A percentile compares a stretch with the other conserved stretches of the same genome.
phyloP scores from a whole-genome alignment of 2,329 filamentous ascomycete genomes.

The Fusarium cyanostomum region DNA sequence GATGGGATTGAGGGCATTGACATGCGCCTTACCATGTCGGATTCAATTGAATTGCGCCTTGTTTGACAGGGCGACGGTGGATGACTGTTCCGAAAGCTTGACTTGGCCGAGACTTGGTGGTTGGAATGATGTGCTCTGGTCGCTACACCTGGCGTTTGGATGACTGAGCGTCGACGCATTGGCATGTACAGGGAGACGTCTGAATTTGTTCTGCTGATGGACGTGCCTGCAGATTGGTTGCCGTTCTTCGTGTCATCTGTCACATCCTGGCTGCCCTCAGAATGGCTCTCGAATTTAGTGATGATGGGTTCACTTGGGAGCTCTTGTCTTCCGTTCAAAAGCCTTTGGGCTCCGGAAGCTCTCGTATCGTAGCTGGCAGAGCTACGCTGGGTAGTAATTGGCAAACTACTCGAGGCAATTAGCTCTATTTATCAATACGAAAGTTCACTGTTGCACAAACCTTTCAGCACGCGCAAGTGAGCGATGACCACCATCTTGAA shows the following conservation, averaged over 20 bases:
- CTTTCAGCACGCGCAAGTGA: constrained; percentile 37
- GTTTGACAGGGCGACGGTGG: constrained; percentile 52
- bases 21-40: constrained; percentile 45
- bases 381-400: constrained; percentile 18
- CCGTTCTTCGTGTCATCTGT: constrained; percentile 35
- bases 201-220: constrained; percentile 51
- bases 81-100: constrained; percentile 52
- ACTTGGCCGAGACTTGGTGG: constrained; percentile 39
- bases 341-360: constrained; percentile 27
- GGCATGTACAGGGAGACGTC: constrained; percentile 60
- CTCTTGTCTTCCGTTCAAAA: constrained; percentile 23
- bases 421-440: constrained; percentile 28
- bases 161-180: constrained; percentile 58
- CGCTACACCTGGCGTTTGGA: constrained; percentile 61
- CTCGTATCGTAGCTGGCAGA: constrained; percentile 34
- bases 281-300: constrained; percentile 20
- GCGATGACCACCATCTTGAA: constrained; percentile 22
- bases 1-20: constrained; percentile 46
- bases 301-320: constrained; percentile 24
- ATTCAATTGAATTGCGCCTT: constrained; percentile 53
- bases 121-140: constrained; percentile 50
- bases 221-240: constrained; percentile 28
- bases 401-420: constrained; percentile 29
- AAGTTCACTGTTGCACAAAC: constrained; percentile 27
- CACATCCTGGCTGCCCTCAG: constrained; percentile 31